These are phyloP conservation scores for Xylaria sp. DNA, from an alignment of 2,329 filamentous ascomycete genomes.

Conservation along the genomic window DNA sequence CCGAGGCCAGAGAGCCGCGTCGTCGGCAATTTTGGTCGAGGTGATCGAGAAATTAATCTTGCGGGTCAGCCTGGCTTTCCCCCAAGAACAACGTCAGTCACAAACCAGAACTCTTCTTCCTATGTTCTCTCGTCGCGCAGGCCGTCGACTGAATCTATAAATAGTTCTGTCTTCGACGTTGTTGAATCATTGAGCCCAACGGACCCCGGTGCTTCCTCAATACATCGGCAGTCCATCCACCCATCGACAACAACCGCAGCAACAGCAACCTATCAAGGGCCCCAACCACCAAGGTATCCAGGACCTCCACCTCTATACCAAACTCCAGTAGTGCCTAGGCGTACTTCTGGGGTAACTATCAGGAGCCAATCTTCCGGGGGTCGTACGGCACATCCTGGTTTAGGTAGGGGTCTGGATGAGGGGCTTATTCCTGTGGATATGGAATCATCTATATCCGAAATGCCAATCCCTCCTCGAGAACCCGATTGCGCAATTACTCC, in stretches of 20 bases:
- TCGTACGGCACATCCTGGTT: slow-evolving; percentile 26
- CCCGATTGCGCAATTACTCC: slow-evolving; percentile 58
- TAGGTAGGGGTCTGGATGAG: slow-evolving; percentile 43
- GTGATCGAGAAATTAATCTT: slow-evolving; percentile 28
- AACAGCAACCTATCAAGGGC: slow-evolving; percentile 21
- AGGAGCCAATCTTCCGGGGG: slow-evolving; percentile 26
- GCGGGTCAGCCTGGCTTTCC: slow-evolving; percentile 40
- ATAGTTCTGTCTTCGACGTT: slow-evolving; percentile 52
- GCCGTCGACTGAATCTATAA: slow-evolving; percentile 52
- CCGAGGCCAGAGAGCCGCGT: slow-evolving; percentile 42
- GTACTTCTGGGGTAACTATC: slow-evolving; percentile 30
- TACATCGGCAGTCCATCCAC: slow-evolving; percentile 40
- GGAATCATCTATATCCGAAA: slow-evolving; percentile 41
- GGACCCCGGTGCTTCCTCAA: slow-evolving; percentile 34
- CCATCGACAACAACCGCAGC: slow-evolving; percentile 19
- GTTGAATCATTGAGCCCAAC: slow-evolving; percentile 45
- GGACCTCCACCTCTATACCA: slow-evolving; percentile 45
- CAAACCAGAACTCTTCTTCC: slow-evolving; percentile 36
- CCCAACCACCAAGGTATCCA: slow-evolving; percentile 30
- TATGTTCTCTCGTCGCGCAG: slow-evolving; percentile 44
- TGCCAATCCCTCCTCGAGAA: slow-evolving; percentile 41
- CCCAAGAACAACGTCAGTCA: slow-evolving; percentile 44
- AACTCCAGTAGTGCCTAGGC: slow-evolving; percentile 31
- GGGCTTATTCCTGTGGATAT: slow-evolving; percentile 54
- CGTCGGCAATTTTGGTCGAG: slow-evolving; percentile 34